Evolutionary conservation across 192 early-diverging fungal genomes (phyloP), one percentile per base, ranked within the genome.

Genomic region (Kickxella alabastrina): DNA sequence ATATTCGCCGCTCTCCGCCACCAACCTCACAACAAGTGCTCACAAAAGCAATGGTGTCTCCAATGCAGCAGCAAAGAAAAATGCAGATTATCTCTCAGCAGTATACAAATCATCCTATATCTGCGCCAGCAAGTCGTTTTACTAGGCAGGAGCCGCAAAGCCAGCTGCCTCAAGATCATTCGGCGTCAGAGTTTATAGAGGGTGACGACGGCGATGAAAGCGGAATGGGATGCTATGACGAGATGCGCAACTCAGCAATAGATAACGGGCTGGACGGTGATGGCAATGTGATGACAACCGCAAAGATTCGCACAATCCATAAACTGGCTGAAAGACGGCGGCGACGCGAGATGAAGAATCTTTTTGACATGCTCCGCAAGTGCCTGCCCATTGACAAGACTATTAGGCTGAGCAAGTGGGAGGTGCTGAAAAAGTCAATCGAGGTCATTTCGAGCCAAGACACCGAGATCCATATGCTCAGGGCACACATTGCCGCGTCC

Each of bases 321-420:
- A 93, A 93, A 57, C 62, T 93, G 31, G 91, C 91, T 10, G 91
- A 93, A 49, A 71, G 91, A 41, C 90, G 90, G 47, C 80, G 91
- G 14, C 82, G 91, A 31, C 90, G 84, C 54, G 91, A 93, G 54
- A 92, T 93, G 87, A 93, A 93, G 56, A 86, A 89, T 32, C 72
- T 93, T 21, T 93, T 93, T 83, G 91, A 93, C 69, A 84, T 87
- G 37, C 71, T 93, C 15, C 79, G 87, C 36, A 87, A 84, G 49
- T 70, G 82, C 12, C 72, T 93, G 49, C 90, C 91, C 2, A 77
- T 89, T 3, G 89, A 92, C 53, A 84, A 84, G 38, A 84, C 80
- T 25, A 71, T 87, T 22, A 88, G 90, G 42, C 79, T 90, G 24
- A 90, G 87, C 71, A 93, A 93, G 58, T 92, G 91, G 91, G 91